Base-by-base conservation (phyloP, 106 monocot genomes). In the Dioscorea alata region DNA sequence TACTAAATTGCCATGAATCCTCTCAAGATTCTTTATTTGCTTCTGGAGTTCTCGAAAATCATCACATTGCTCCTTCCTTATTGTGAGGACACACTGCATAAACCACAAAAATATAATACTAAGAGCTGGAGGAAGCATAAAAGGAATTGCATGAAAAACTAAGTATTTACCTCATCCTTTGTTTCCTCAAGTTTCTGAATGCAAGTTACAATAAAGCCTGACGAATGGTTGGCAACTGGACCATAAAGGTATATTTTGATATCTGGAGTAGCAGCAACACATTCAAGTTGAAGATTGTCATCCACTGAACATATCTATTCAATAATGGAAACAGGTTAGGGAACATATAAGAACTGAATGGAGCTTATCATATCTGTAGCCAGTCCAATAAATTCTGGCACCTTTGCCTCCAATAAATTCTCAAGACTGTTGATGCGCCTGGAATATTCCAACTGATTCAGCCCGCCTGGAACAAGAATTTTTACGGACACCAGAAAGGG, bases 361-460 rank as follows among this genome's bases (percentile, higher is more conserved):
- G 34, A 67, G 13, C 20, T 18, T 42, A 42, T 42, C 10, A 10
- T 4, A 34, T 34, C 3, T 34, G 34, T 54, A 23, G 33, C 16
- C 25, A 50, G 24, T 31, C 53, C 17, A 59, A 6, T 12, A 13
- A 21, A 4, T 70, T 57, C 10, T 32, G 63, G 24, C 62, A 97
- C 97, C 97, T 89, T 92, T 20, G 89, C 82, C 78, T 92, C 69
- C 63, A 97, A 87, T 79, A 97, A 83, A 63, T 63, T 75, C 71
- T 97, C 97, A 57, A 97, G 85, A 81, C 89, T 97, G 66, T 97
- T 97, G 76, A 97, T 91, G 61, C 82, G 89, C 82, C 81, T 92
- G n/a, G 87, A 80, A 75, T 89, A 92, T 50, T 74, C 84, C 64
- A 76, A 50, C 21, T 73, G 71, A 67, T 79, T 79, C 6, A 86